Evolutionary conservation across 352 stramenopile species (phyloP), one percentile per base, ranked within the genome.

Genomic region (Globisporangium megalacanthum): DNA sequence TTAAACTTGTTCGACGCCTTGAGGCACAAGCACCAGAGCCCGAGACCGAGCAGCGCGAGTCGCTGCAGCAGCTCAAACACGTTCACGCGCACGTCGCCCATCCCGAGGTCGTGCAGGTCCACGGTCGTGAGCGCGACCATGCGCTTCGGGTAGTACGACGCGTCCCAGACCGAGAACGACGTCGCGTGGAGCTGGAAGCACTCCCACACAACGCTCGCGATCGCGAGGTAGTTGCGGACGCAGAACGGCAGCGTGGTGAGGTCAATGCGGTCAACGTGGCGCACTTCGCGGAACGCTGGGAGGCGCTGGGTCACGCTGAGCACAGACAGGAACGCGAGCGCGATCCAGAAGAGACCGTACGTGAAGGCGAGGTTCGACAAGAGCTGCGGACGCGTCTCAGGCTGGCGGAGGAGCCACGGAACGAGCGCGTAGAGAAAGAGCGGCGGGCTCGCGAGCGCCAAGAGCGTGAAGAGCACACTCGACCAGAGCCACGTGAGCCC

Each of bases 1-100:
- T 76, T 76, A 52, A 73, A 73, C 50, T 76, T 73, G 62, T 76
- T 76, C 13, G 65, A 72, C 7, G 68, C 68, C 52, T 76, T 76
- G 58, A 76, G 58, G 51, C 65, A 73, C 29, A 76, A 68, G 35
- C 66, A 69, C 65, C 68, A 73, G 41, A 73, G 31, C 13, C 64
- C 22, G 11, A 76, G 57, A 7, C 65, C 66, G 29, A 69, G 48
- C 10, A 73, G 49, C 10, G 57, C 25, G 22, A 68, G 31, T 6
- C 51, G 58, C 41, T 73, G 65, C 58, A 71, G 68, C 51, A 66
- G 53, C 44, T 51, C 29, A 10, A 68, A 65, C 5, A 67, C 22
- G 41, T 72, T 66, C 9, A 74, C 49, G 41, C 59, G 25, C 4
- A 70, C 29, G 0, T 54, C 67, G 19, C 66, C 66, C 20, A 74